Base-by-base conservation (phyloP, 164 flowering plant species). In the Magnolia officinalis region DNA sequence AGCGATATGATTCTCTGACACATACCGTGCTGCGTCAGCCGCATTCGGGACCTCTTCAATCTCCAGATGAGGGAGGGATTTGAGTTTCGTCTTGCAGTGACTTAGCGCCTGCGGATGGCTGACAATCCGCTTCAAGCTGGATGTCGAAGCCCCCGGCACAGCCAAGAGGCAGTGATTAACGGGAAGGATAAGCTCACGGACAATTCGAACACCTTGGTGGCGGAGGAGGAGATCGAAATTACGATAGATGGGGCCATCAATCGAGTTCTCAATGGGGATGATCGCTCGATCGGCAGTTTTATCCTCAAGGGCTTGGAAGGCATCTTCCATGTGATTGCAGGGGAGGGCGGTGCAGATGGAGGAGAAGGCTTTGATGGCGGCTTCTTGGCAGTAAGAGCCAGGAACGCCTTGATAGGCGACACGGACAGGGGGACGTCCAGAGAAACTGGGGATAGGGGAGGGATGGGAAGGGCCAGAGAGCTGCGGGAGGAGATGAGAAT, bases 311-410 rank as follows among this genome's bases (percentile, higher is more conserved):
- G 80, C 80, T 6, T 72, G 70, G 74, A 82, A 82, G 19, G 84
- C 84, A 31, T 79, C 84, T 2, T 82, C 84, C 84, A 82, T 79
- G 5, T 74, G 75, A 26, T 61, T 37, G 58, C 84, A 82, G 24
- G 82, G 76, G 50, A 77, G 59, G 50, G 73, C 72, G 13, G 63
- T 8, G 70, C 67, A 74, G 71, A 61, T 51, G 63, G 69, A 24
- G 45, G 84, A 72, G 73, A 79, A 82, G 8, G 84, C 80, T 23
- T 79, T 82, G 26, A 74, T 18, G 23, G 84, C 82, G 29, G 84
- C 84, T 67, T 82, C 84, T 72, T 82, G 84, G 65, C 84, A 82
- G 49, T 82, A 82, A 8, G 84, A 82, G 14, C 84, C 84, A 26
- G 65, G 78, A 2, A 74, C 82, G 24, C 84, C 84, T 49, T 82